Conservation (phyloP, 1,284 basidiomycete genomes). For the Athelia sp. region DNA sequence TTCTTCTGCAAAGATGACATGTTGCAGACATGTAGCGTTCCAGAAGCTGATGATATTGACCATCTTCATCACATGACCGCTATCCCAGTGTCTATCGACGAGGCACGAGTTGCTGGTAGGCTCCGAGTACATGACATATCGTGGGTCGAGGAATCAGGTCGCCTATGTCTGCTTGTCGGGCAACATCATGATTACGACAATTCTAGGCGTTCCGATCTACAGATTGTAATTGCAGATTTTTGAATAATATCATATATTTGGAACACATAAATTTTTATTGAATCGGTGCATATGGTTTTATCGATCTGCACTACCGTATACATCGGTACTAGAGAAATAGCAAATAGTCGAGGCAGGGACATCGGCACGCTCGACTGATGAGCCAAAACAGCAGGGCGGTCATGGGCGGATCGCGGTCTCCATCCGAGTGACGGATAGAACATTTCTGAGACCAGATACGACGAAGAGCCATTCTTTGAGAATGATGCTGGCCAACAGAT, state of each 20-base stretch:
- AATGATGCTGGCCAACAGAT: no score
- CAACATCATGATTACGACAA: neutral
- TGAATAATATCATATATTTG: neutral
- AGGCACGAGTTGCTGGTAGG: neutral
- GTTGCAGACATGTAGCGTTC: neutral
- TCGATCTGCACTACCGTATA: no score
- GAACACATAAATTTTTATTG: no score
- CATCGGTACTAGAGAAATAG: no score
- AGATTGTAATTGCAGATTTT: neutral
- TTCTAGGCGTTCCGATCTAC: neutral
- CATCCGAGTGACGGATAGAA: no score
- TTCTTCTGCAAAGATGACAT: constrained; percentile 1
- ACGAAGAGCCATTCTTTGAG: no score
- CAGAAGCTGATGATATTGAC: neutral
- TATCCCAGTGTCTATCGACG: neutral
- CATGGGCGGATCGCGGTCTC: no score
- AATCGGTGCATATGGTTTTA: no score
- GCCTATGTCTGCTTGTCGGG: neutral
- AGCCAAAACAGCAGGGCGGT: no score
- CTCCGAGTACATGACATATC: constrained; percentile 1
- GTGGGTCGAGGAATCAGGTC: neutral
- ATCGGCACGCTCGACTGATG: no score
- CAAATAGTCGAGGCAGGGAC: no score
- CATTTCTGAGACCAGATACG: no score
- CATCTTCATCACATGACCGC: neutral